phyloP scores from a whole-genome alignment of 2,329 filamentous ascomycete genomes.

The Xylaria digitata region DNA sequence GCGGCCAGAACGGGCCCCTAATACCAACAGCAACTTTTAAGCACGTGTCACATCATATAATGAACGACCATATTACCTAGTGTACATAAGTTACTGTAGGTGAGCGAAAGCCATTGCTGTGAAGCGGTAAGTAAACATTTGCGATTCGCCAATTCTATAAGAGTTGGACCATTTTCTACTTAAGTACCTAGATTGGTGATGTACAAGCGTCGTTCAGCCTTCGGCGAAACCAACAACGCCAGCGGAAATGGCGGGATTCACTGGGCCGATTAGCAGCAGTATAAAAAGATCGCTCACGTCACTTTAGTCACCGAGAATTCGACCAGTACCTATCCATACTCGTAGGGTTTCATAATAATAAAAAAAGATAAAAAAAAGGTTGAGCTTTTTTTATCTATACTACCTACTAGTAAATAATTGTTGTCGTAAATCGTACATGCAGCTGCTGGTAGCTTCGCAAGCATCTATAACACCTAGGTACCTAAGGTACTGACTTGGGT shows the following conservation, averaged over 20 bases:
- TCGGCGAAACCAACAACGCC: conserved; percentile 7
- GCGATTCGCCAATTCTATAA: conserved; percentile 5
- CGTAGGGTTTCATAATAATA: no score
- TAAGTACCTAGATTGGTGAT: not conserved
- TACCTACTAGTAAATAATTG: no score
- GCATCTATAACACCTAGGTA: no score
- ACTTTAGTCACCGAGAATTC: not conserved
- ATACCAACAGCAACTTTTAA: no score
- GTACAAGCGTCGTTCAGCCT: not conserved
- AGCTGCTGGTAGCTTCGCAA: no score
- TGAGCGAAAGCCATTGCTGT: not conserved
- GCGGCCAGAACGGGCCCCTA: not conserved
- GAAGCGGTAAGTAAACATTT: not conserved
- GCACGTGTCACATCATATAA: no score
- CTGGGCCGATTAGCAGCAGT: not conserved
- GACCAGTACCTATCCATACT: no score
- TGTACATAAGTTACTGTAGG: not conserved
- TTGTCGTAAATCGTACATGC: no score
- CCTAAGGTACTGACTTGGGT: no score
- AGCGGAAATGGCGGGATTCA: conserved; percentile 6
- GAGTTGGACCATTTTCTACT: not conserved
- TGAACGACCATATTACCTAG: no score
- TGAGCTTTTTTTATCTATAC: no score
- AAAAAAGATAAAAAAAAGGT: no score
- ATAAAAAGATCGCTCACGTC: not conserved